phyloP scores from a whole-genome alignment of 2,329 filamentous ascomycete species.

The Venturia pyrina region DNA sequence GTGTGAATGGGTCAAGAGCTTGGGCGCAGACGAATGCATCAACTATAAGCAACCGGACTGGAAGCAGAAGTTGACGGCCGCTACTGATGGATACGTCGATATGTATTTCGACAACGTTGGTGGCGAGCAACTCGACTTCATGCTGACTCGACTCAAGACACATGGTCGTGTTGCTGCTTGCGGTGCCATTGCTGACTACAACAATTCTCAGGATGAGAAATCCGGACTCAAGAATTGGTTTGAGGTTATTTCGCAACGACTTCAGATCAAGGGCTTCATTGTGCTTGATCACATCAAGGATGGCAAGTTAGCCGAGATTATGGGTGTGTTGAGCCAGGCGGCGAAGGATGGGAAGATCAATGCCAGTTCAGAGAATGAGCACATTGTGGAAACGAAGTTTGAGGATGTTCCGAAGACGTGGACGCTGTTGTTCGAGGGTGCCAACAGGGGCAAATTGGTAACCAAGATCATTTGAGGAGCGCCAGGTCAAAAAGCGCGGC shows the following conservation, averaged over 20 bases:
- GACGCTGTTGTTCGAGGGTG: conserved; percentile 38
- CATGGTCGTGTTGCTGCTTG: conserved; percentile 33
- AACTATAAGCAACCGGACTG: conserved; percentile 45
- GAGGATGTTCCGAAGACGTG: conserved; percentile 41
- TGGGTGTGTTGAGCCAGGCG: conserved; percentile 4
- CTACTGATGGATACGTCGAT: conserved; percentile 41
- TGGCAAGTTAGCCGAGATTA: not conserved
- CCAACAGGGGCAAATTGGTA: conserved; percentile 38
- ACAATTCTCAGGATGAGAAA: conserved; percentile 20
- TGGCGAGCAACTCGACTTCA: conserved; percentile 37
- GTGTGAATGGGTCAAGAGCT: conserved; percentile 39
- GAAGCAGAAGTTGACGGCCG: conserved; percentile 35
- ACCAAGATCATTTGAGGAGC: conserved; percentile 26
- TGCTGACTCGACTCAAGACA: conserved; percentile 33
- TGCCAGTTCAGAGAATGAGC: conserved; percentile 36
- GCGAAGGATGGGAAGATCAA: conserved; percentile 36
- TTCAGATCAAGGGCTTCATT: conserved; percentile 36
- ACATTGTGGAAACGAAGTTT: conserved; percentile 36
- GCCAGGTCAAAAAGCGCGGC: no score
- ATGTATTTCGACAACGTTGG: conserved; percentile 45
- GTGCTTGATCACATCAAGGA: conserved; percentile 28
- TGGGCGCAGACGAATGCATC: conserved; percentile 44
- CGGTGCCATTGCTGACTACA: conserved; percentile 35
- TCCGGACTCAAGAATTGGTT: conserved; percentile 33
- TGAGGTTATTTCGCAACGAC: conserved; percentile 31